Conservation (phyloP, 2,329 filamentous ascomycete genomes). For the Cladosporium velox region DNA sequence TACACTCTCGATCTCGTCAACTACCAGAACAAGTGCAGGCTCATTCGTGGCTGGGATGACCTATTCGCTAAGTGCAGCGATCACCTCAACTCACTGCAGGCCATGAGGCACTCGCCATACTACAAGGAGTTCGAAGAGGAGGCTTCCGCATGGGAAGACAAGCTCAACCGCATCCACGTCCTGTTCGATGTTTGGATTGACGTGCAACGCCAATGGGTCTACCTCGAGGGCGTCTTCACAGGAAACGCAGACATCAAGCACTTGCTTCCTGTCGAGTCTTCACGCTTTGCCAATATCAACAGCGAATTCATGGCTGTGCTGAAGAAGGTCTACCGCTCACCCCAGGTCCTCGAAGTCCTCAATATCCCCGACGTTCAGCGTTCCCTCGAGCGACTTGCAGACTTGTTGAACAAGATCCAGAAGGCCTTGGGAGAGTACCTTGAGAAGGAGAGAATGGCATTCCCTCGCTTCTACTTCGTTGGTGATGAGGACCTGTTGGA, state of each 20-base stretch:
- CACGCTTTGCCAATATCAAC: conserved; percentile 98
- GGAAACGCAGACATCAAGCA: conserved; percentile 99
- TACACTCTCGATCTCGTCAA: conserved; percentile 92
- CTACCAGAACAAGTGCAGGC: conserved; percentile 96
- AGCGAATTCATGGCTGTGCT: conserved; percentile 98
- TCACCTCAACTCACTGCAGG: conserved; percentile 94
- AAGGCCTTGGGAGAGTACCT: conserved; percentile 98
- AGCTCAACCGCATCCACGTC: conserved; percentile 93
- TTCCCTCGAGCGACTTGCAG: conserved; percentile 91
- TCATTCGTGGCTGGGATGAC: conserved; percentile 97
- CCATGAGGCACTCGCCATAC: conserved; percentile 98
- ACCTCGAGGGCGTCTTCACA: conserved; percentile 97
- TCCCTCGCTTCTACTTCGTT: conserved; percentile 99
- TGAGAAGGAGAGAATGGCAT: conserved; percentile 94
- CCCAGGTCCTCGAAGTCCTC: conserved; percentile 92
- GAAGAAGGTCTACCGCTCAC: conserved; percentile 98
- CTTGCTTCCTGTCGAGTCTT: conserved; percentile 91
- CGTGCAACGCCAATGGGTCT: conserved; percentile 99
- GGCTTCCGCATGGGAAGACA: conserved; percentile 95
- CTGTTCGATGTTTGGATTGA: conserved; percentile 99
- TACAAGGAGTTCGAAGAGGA: conserved; percentile 99
- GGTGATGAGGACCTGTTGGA: conserved; percentile 97
- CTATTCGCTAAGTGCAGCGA: conserved; percentile 98
- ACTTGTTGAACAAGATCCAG: conserved; percentile 97
- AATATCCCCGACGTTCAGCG: conserved; percentile 96